phyloP scores from a whole-genome alignment of 495 filamentous ascomycete species.

The Cenococcum geophilum region DNA sequence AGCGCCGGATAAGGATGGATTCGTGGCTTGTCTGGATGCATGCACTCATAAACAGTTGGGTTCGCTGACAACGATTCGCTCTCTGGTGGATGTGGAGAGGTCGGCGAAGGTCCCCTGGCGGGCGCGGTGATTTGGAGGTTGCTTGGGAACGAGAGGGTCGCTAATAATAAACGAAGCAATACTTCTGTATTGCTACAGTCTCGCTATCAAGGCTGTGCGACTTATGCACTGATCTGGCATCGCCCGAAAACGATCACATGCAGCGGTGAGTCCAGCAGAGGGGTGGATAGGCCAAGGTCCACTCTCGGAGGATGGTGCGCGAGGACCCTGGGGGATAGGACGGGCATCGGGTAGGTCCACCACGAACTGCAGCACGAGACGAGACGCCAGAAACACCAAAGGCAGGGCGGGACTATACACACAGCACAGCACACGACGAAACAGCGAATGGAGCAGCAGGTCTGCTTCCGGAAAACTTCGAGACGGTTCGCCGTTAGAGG shows the following conservation, averaged over 20 bases:
- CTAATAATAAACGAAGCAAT: conserved; percentile 1
- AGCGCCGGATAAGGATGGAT: conserved; percentile 23
- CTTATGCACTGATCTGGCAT: conserved; percentile 3
- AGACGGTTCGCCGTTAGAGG: background rate
- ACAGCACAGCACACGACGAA: background rate
- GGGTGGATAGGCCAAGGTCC: background rate
- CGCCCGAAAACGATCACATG: conserved; percentile 27
- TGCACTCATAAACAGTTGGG: conserved; percentile 26
- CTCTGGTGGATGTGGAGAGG: conserved; percentile 10
- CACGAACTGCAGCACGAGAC: no score
- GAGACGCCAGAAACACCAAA: background rate
- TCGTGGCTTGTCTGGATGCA: conserved; percentile 18
- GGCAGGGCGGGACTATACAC: background rate
- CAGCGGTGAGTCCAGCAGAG: conserved; percentile 1
- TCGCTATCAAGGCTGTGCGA: conserved; percentile 26
- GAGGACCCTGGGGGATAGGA: background rate
- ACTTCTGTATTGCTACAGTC: background rate
- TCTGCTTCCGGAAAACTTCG: background rate
- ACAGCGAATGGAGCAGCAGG: no score
- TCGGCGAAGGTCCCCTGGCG: background rate
- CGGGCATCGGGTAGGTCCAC: no score
- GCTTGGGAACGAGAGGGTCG: background rate
- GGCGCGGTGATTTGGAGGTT: background rate
- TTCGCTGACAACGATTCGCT: conserved; percentile 19
- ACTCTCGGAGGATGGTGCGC: background rate